phyloP scores from a whole-genome alignment of 345 rosid species.

The Pugionium dolabratum region DNA sequence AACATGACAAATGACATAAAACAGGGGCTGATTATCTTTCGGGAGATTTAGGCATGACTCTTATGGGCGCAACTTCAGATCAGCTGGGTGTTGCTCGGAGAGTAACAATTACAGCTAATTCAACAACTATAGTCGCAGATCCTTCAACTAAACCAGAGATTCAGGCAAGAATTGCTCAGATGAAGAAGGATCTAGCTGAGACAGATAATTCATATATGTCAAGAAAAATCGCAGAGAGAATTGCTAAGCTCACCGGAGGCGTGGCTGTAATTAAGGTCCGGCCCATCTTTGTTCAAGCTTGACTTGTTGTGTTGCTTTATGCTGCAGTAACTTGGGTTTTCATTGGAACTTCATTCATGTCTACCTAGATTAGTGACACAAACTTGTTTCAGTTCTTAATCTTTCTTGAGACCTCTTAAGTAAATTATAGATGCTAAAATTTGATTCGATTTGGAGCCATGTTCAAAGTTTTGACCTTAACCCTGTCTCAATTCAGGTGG shows the following conservation, averaged over 20 bases:
- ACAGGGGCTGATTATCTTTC: conserved; percentile 85
- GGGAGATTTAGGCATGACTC: conserved; percentile 69
- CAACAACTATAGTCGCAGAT: conserved; percentile 83
- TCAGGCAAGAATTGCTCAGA: conserved; percentile 81
- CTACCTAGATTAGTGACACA: not conserved
- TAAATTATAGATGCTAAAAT: not conserved
- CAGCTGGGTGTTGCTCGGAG: conserved; percentile 82
- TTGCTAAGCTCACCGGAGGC: conserved; percentile 87
- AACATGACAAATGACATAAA: conserved; percentile 22
- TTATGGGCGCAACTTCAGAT: conserved; percentile 73
- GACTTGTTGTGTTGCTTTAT: not conserved
- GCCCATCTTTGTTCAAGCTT: not conserved
- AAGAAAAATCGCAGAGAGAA: conserved; percentile 74
- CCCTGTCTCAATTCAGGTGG: conserved; percentile 48
- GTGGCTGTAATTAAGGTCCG: conserved; percentile 86
- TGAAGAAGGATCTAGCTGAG: conserved; percentile 87
- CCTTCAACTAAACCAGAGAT: conserved; percentile 87
- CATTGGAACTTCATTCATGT: not conserved
- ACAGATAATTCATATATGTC: conserved; percentile 60
- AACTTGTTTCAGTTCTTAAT: conserved; percentile 11
- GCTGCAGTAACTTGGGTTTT: conserved; percentile 18
- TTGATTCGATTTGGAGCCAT: too few species aligned
- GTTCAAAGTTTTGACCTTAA: not conserved
- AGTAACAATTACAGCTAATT: conserved; percentile 66
- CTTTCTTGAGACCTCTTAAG: not conserved